Percentiles rank a stretch among this genome's conserved stretches.
phyloP scores from a whole-genome alignment of 805 yeast genomes.

The Pichia occidentalis region DNA sequence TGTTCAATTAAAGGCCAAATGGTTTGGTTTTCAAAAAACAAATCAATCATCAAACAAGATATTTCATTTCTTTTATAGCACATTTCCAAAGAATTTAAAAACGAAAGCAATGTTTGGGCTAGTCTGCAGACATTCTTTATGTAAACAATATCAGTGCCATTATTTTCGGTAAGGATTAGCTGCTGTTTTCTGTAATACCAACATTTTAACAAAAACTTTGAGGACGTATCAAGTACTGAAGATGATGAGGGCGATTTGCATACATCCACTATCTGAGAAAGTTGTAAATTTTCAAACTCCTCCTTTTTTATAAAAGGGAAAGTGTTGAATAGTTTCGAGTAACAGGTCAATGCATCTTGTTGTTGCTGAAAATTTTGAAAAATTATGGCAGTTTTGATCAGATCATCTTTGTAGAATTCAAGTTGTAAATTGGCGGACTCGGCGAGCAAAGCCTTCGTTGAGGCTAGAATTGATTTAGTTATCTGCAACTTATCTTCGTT shows the following conservation, averaged over 20 bases:
- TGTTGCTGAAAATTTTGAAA: conserved; percentile 43
- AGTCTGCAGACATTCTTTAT: conserved; percentile 28
- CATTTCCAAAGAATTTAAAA: conserved; percentile 21
- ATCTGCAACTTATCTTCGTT: conserved; percentile 38
- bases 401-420: conserved; percentile 27
- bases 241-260: conserved; percentile 7
- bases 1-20: conserved; percentile 19
- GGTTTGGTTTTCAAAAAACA: conserved; percentile 26
- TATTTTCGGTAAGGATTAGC: conserved; percentile 17
- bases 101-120: conserved; percentile 22
- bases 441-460: conserved; percentile 44
- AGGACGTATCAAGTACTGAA: conserved; percentile 5
- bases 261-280: conserved; percentile 12
- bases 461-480: conserved; percentile 41
- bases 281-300: conserved; percentile 14
- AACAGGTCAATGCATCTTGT: conserved; percentile 54
- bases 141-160: conserved; percentile 22
- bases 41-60: conserved; percentile 35
- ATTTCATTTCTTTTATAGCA: conserved; percentile 34
- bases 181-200: conserved; percentile 20
- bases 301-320: conserved; percentile 14
- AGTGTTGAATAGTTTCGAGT: conserved; percentile 36
- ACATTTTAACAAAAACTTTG: conserved; percentile 19
- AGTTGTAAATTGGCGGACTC: conserved; percentile 48
- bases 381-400: conserved; percentile 32